Base-by-base conservation (phyloP, 306 rosid species). In the Sechiopsis laciniata region DNA sequence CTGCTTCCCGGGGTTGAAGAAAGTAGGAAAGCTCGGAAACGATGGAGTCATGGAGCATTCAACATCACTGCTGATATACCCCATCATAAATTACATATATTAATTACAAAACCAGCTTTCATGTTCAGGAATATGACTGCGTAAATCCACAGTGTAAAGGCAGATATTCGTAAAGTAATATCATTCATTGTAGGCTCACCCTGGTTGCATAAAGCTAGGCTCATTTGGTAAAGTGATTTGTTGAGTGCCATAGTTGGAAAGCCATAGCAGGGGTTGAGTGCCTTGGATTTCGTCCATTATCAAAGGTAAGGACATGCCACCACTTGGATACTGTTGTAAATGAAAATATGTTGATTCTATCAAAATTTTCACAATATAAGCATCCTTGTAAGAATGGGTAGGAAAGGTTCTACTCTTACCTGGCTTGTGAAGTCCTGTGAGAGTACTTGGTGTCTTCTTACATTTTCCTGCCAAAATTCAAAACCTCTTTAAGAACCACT, bases 361-460 rank as follows among this genome's bases (percentile, higher is more conserved):
- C 74, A 70, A 52, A 16, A 70, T 14, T 24, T 22, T 48, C 58
- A 51, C 19, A 50, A 8, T 32, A 24, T 2, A 66, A 59, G 24
- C 48, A 55, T 40, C 72, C 52, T 82, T 24, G 59, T 50, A 48
- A 52, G 24, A 68, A 14, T 21, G 60, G 19, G 46, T 16, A 52
- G 13, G 17, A 21, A 68, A 68, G 9, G 46, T 15, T 24, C 54
- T 14, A 14, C 46, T 50, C 74, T 85, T 80, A 91, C 99, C 96
- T 91, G 99, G 74, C 77, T 83, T 79, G 79, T 80, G 85, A 91
- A 83, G 46, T 89, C 95, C 55, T 91, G 71, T 56, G 97, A 77
- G 76, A 78, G 83, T 19, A 91, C 75, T 78, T 88, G 94, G 60
- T 87, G 97, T 81, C 90, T 89, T 79, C 90, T 88, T 42, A 89